A percentile compares a stretch with the other conserved stretches of the same genome.
phyloP scores from a whole-genome alignment of 345 rosid genomes.

The Raphanus raphanistrum region DNA sequence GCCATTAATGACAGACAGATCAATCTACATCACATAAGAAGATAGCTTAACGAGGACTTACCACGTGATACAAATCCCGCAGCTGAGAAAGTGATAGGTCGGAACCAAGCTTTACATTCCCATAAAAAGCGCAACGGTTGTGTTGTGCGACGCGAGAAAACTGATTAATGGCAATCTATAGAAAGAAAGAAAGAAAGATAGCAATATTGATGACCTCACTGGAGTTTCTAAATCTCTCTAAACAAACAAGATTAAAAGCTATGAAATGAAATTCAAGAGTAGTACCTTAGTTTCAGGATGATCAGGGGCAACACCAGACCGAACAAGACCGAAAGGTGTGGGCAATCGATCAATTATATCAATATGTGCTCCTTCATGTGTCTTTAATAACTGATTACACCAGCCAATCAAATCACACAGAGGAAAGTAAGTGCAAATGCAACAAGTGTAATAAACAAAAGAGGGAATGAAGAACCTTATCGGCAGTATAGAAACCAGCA shows the following conservation, averaged over 20 bases:
- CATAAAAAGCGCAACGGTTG: constrained; percentile 67
- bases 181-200: not conserved
- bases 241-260: not conserved
- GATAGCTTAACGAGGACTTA: constrained; percentile 20
- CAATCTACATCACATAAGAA: not conserved
- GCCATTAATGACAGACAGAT: no score
- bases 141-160: constrained; percentile 76
- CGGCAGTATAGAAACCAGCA: constrained; percentile 87
- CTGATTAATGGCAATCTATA: constrained; percentile 83
- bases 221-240: constrained; percentile 20
- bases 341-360: constrained; percentile 90
- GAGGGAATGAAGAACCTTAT: constrained; percentile 50
- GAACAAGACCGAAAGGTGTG: constrained; percentile 87
- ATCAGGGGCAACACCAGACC: constrained; percentile 97
- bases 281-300: constrained; percentile 91
- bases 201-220: not conserved
- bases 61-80: constrained; percentile 76
- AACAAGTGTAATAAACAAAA: not conserved
- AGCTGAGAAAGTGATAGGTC: constrained; percentile 76
- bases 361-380: constrained; percentile 57
- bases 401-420: constrained; percentile 1
- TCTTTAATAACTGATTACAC: constrained; percentile 60
- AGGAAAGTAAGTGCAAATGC: not conserved
- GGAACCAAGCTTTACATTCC: constrained; percentile 72
- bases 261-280: not conserved